Evolutionary conservation across 1,139 yeast genomes (phyloP).

Genomic region (Lodderomyces jiufengensis): DNA sequence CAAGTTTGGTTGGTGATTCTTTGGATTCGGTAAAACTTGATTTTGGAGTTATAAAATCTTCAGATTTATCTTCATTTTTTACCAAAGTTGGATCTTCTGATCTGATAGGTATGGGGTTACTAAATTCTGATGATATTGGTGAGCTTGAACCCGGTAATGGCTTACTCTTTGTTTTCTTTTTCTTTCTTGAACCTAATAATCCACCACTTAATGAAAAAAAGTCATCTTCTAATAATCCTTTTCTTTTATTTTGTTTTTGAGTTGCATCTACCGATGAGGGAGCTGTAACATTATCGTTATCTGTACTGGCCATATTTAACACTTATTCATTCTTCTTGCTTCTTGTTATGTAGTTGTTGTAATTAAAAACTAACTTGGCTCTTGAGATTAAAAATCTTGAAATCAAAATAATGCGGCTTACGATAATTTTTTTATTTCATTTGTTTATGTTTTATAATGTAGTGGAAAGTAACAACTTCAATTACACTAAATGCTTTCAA

Average conservation of each 20-base stretch:
- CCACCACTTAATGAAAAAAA: constrained; percentile 25
- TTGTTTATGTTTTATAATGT: too few relatives aligned
- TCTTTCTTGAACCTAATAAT: constrained; percentile 16
- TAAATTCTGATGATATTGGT: not conserved
- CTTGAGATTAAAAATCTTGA: too few relatives aligned
- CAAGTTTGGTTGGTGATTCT: not conserved
- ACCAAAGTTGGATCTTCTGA: not conserved
- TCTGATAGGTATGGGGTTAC: not conserved
- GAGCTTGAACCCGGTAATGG: constrained; percentile 3
- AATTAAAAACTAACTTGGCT: too few relatives aligned
- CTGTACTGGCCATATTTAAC: constrained; percentile 15
- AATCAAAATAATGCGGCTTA: too few relatives aligned
- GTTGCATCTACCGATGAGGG: not conserved
- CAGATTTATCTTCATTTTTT: not conserved
- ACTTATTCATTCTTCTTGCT: too few relatives aligned
- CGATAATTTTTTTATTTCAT: too few relatives aligned
- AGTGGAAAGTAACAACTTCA: too few relatives aligned
- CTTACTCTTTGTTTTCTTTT: constrained; percentile 19
- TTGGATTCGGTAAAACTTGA: not conserved
- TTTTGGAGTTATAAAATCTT: constrained; percentile 1
- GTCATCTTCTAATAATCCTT: constrained; percentile 22
- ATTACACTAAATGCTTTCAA: too few relatives aligned
- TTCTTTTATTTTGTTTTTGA: constrained; percentile 4
- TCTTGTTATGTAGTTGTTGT: too few relatives aligned
- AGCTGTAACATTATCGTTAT: not conserved